Conservation (phyloP, 140 eudicot genomes). For the Senecio squalidus region DNA sequence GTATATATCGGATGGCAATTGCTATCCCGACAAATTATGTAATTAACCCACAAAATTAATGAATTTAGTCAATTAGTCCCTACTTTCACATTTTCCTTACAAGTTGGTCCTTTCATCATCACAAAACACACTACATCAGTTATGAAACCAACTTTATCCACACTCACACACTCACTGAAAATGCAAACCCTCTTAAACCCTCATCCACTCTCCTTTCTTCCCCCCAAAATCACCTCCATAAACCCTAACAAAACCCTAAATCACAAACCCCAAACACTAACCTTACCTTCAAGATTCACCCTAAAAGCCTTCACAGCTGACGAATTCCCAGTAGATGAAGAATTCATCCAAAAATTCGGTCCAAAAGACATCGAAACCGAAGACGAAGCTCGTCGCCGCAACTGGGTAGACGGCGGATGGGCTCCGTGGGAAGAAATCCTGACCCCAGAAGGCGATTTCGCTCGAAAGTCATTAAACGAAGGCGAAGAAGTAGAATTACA, state of each 20-base stretch:
- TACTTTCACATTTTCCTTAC: not conserved
- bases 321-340: slow-evolving; percentile 86
- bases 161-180: not conserved
- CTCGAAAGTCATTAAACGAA: slow-evolving; percentile 75
- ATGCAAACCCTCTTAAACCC: slow-evolving; percentile 65
- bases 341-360: slow-evolving; percentile 60
- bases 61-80: slow-evolving; percentile 1
- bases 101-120: not conserved
- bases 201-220: slow-evolving; percentile 41
- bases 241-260: slow-evolving; percentile 28
- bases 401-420: slow-evolving; percentile 97
- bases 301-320: slow-evolving; percentile 54
- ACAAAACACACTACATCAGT: not conserved
- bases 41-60: not conserved
- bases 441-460: slow-evolving; percentile 86
- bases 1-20: no score
- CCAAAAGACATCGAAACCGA: slow-evolving; percentile 85
- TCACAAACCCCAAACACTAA: slow-evolving; percentile 5
- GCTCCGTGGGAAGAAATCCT: slow-evolving; percentile 99
- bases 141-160: slow-evolving; percentile 39
- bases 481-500: slow-evolving; percentile 81
- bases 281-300: slow-evolving; percentile 10
- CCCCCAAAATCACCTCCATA: slow-evolving; percentile 16
- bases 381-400: slow-evolving; percentile 82
- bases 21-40: no score